phyloP scores from a whole-genome alignment of 2,329 filamentous ascomycete species.

The Gaeumannomyces sp. region DNA sequence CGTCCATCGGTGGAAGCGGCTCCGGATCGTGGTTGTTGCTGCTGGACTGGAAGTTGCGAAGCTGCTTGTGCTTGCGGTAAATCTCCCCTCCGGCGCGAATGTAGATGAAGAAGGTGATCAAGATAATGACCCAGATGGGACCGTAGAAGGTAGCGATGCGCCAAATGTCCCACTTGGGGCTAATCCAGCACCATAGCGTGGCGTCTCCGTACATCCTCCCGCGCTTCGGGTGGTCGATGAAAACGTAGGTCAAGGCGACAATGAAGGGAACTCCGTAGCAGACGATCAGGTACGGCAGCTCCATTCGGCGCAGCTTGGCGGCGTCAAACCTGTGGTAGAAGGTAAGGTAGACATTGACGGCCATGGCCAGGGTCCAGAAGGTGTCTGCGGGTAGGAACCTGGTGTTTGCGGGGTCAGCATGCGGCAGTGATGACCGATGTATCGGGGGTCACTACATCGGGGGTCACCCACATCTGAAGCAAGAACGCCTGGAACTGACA shows the following conservation, averaged over 20 bases:
- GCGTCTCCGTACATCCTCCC: slow-evolving; percentile 67
- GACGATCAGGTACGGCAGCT: slow-evolving; percentile 60
- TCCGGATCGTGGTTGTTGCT: slow-evolving; percentile 37
- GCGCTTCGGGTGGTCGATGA: slow-evolving; percentile 43
- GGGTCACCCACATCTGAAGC: slow-evolving; percentile 67
- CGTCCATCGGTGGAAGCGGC: slow-evolving; percentile 31
- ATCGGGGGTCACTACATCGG: too few species aligned
- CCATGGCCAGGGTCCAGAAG: slow-evolving; percentile 76
- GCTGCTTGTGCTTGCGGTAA: slow-evolving; percentile 58
- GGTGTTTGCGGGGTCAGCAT: background rate
- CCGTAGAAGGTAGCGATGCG: slow-evolving; percentile 71
- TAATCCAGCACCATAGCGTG: slow-evolving; percentile 77
- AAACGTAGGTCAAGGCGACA: slow-evolving; percentile 61
- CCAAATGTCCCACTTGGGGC: slow-evolving; percentile 59
- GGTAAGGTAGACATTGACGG: slow-evolving; percentile 74
- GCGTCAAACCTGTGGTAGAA: slow-evolving; percentile 71
- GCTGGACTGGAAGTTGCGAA: slow-evolving; percentile 44
- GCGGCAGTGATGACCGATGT: background rate
- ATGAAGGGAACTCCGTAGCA: slow-evolving; percentile 72
- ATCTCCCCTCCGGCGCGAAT: slow-evolving; percentile 60
- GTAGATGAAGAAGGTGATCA: slow-evolving; percentile 59
- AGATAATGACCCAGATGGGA: slow-evolving; percentile 60
- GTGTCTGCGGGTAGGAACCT: slow-evolving; percentile 76
- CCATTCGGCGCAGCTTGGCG: slow-evolving; percentile 56
- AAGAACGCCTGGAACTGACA: slow-evolving; percentile 73